Evolutionary conservation across 441 rosid genomes (phyloP), one percentile per base, ranked within the genome.

Genomic region (Gossypium davidsonii): DNA sequence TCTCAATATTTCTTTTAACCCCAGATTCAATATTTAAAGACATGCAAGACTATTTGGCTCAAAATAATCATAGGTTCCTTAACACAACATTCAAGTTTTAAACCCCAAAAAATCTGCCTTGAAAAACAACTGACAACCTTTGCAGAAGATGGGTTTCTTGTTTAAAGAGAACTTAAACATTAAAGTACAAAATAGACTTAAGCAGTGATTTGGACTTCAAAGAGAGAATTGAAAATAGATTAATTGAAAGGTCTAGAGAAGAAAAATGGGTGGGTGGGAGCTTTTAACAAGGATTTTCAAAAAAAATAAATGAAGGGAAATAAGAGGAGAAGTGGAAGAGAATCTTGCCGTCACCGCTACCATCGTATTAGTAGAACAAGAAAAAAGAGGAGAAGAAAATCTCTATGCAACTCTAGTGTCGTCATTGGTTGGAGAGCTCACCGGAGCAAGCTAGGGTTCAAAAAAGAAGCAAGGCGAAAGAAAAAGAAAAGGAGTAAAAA

Each of bases 211-310:
- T 56, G 31, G 28, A 73, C 60, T 37, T 42, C 7, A 67, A 48
- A 0, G 3, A n/a, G 21, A 17, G 26, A 25, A 26, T 3, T 12
- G 25, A 28, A 34, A 68, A 18, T 2, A 6, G 37, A 62, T n/a
- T 23, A n/a, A 5, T n/a, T 46, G 83, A 76, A 78, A 62, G 59
- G 70, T 83, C 78, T 6, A 65, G 83, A 77, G 68, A 78, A 60
- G 6, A 46, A 46, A 20, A 46, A 71, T 59, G 37, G 72, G 86
- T 85, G 84, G 86, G 88, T 76, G 67, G 73, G 75, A 73, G 77
- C 67, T 71, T 72, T 75, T 53, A 61, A 73, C 65, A 53, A 73
- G 12, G 63, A 65, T 60, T 58, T 66, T 17, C 66, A 46, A 28
- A 66, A 71, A 42, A 70, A 67, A 55, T 56, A 14, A 58, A 52